phyloP scores from a whole-genome alignment of 371 early-diverging fungal species.

The Haplosporangium sp. region DNA sequence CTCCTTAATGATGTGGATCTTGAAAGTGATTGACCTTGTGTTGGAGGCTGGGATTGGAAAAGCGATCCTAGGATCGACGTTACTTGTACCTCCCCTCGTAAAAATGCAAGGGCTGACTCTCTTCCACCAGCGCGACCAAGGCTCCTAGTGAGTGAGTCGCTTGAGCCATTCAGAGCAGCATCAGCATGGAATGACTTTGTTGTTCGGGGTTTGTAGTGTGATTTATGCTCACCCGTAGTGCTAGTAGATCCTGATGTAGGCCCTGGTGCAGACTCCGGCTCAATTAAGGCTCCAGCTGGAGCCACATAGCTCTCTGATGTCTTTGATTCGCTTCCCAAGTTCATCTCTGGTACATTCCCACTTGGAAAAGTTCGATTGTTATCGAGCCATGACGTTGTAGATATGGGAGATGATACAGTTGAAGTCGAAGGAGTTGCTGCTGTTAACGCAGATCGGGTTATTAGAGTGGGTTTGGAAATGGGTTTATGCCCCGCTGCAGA shows the following conservation, averaged over 20 bases:
- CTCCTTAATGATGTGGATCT: neutral
- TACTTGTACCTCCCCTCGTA: constrained; percentile 30
- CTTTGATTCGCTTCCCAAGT: neutral
- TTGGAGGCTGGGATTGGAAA: constrained; percentile 20
- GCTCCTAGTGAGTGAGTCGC: constrained; percentile 19
- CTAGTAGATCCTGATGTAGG: neutral
- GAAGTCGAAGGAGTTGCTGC: constrained; percentile 41
- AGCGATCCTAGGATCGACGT: constrained; percentile 39
- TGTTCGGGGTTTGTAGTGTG: constrained; percentile 9
- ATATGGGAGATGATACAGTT: constrained; percentile 47
- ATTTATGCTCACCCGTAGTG: neutral
- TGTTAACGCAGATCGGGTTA: constrained; percentile 33
- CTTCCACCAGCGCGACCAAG: constrained; percentile 32
- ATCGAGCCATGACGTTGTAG: constrained; percentile 42
- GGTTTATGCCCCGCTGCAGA: constrained; percentile 2
- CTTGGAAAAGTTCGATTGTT: constrained; percentile 15
- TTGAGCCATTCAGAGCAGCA: constrained; percentile 8
- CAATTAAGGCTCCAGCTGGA: constrained; percentile 2
- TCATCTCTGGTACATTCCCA: neutral
- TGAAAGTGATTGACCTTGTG: neutral
- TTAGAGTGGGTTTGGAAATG: constrained; percentile 34
- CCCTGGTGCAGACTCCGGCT: neutral
- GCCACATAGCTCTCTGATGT: neutral
- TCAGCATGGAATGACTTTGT: constrained; percentile 24
- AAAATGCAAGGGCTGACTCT: constrained; percentile 38